Percentiles rank a stretch among this genome's conserved stretches.
phyloP scores from a whole-genome alignment of 345 rosid genomes.

The Eucalyptus cloeziana region DNA sequence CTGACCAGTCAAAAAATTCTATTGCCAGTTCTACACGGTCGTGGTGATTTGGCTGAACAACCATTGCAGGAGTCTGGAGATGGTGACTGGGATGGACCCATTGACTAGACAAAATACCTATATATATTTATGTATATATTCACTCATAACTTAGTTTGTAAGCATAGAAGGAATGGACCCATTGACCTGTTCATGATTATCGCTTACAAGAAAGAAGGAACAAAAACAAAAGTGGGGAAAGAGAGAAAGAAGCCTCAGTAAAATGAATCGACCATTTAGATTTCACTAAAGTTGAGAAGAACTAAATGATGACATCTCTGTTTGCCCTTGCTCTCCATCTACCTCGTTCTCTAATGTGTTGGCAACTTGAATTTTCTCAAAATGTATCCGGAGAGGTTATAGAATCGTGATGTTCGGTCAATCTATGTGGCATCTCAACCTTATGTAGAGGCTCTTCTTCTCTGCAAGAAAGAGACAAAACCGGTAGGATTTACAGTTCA shows the following conservation, averaged over 20 bases:
- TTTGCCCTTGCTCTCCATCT: background rate
- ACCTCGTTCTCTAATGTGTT: background rate
- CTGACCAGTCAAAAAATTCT: background rate
- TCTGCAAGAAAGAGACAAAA: constrained; percentile 16
- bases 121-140: background rate
- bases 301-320: background rate
- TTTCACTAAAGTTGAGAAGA: background rate
- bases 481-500: background rate
- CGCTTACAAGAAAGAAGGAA: background rate
- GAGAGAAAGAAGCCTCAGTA: background rate
- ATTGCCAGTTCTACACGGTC: background rate
- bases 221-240: background rate
- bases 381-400: background rate
- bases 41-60: background rate
- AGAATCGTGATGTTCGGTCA: constrained; percentile 54
- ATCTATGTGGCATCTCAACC: constrained; percentile 76
- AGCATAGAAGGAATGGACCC: background rate
- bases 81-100: background rate
- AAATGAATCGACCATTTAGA: background rate
- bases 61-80: background rate
- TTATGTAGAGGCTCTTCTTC: constrained; percentile 79
- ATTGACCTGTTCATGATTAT: background rate
- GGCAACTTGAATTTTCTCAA: background rate
- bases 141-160: background rate
- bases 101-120: background rate